phyloP scores from a whole-genome alignment of 768 basidiomycete species.

The Pleurotus djamor region DNA sequence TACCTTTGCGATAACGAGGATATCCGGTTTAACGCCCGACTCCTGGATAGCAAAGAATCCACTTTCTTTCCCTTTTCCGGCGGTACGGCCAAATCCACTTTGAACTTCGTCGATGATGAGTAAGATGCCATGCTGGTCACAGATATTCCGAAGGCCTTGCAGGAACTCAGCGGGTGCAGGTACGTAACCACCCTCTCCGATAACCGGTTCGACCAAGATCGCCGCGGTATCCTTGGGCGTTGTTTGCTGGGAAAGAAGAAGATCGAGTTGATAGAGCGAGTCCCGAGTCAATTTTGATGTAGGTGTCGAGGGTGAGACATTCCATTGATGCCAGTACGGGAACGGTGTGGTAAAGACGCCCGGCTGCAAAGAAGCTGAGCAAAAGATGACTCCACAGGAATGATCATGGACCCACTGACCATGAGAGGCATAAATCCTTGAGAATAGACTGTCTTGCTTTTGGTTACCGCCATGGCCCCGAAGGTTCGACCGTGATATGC shows the following conservation, averaged over 20 bases:
- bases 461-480: slow-evolving; percentile 92
- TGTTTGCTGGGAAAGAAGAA: slow-evolving; percentile 75
- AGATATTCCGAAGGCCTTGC: slow-evolving; percentile 76
- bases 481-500: slow-evolving; percentile 92
- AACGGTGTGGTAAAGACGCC: slow-evolving; percentile 80
- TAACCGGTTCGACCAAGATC: slow-evolving; percentile 89
- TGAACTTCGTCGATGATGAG: slow-evolving; percentile 89
- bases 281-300: slow-evolving; percentile 55
- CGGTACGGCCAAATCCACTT: slow-evolving; percentile 83
- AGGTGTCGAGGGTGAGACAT: slow-evolving; percentile 52
- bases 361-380: slow-evolving; percentile 45
- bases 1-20: slow-evolving; percentile 88
- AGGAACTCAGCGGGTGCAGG: slow-evolving; percentile 82
- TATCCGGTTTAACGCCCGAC: slow-evolving; percentile 84
- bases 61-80: slow-evolving; percentile 40
- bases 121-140: slow-evolving; percentile 83
- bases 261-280: slow-evolving; percentile 79
- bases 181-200: slow-evolving; percentile 96
- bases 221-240: slow-evolving; percentile 87
- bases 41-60: slow-evolving; percentile 75
- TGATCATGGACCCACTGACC: slow-evolving; percentile 40
- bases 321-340: slow-evolving; percentile 92
- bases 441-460: slow-evolving; percentile 89
- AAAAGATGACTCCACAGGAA: background rate
- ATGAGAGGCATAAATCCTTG: slow-evolving; percentile 79